Conservation (phyloP, 352 stramenopile genomes). For the Phytophthora boehmeriae region DNA sequence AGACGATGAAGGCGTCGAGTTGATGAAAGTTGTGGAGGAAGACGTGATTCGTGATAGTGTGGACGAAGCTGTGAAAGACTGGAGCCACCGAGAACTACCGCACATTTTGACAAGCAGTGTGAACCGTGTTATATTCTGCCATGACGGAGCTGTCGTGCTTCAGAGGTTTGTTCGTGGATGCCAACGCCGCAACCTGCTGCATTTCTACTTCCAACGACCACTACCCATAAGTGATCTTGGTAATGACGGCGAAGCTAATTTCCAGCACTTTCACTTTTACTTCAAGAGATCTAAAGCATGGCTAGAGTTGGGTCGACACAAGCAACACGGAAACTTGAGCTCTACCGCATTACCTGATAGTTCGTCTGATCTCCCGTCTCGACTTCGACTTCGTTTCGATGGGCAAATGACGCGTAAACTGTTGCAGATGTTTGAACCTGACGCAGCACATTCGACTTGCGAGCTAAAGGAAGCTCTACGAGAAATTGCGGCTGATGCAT, state of each 20-base stretch:
- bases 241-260: background rate
- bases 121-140: slow-evolving; percentile 27
- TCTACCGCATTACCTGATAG: background rate
- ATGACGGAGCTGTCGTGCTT: slow-evolving; percentile 32
- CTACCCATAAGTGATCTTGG: background rate
- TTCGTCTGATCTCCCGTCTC: background rate
- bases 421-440: slow-evolving; percentile 40
- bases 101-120: slow-evolving; percentile 41
- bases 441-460: slow-evolving; percentile 20
- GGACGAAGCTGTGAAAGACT: slow-evolving; percentile 33
- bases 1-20: background rate
- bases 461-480: slow-evolving; percentile 41
- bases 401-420: slow-evolving; percentile 51
- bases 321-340: background rate
- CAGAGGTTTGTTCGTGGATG: slow-evolving; percentile 36
- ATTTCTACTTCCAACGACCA: slow-evolving; percentile 29
- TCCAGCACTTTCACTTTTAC: slow-evolving; percentile 39
- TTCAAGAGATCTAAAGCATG: slow-evolving; percentile 52
- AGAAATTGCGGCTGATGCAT: slow-evolving; percentile 40
- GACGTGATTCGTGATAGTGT: slow-evolving; percentile 15
- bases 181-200: slow-evolving; percentile 20
- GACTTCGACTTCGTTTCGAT: slow-evolving; percentile 45
- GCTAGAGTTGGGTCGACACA: slow-evolving; percentile 24
- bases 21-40: slow-evolving; percentile 1
- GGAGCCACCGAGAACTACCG: slow-evolving; percentile 43